Evolutionary conservation across 2,329 filamentous ascomycete species (phyloP), one percentile per base, ranked within the genome.

Genomic region (Ceratocystiopsis minuta): DNA sequence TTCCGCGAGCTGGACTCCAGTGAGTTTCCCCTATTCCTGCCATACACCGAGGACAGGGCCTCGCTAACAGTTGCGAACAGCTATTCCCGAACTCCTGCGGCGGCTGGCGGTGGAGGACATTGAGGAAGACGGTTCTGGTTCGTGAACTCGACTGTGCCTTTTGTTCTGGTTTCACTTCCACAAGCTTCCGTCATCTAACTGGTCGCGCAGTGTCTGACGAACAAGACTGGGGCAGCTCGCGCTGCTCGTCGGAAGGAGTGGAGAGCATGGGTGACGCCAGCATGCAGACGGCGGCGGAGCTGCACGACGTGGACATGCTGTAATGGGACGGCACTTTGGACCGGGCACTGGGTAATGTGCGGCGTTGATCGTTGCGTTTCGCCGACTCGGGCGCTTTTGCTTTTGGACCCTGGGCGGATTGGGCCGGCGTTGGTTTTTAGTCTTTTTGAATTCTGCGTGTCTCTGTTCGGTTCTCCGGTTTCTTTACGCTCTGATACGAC

Each of bases 121-220:
- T 43, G 71, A 75, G 46, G 70, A 75, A 41, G 71, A 75, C 42
- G 69, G 59, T 49, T 73, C 70, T 49, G 70, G 71, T 72, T 69
- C 60, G 24, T 28, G 24, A 28, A 28, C 2, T 28, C 11, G 24
- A 10, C 20, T 20, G 7, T 28, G 24, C 24, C 9, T 28, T 28
- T 28, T n/a, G n/a, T n/a, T n/a, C n/a, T n/a, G n/a, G n/a, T n/a
- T n/a, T n/a, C n/a, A n/a, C n/a, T n/a, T 6, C 24, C 24, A 10
- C 24, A 9, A 9, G 4, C 5, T 28, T 28, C 20, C 6, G 36
- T 10, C 11, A 6, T 28, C 24, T 28, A 28, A 28, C 24, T 28
- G 11, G 24, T 28, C 24, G 11, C 24, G 24, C 20, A 46, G 38
- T 37, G 42, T 44, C 47, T 20, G 40, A 42, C 37, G 40, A 42